Evolutionary conservation across 139 green algal species (phyloP), one percentile per base, ranked within the genome.

Genomic region (Yamagishiella unicocca): DNA sequence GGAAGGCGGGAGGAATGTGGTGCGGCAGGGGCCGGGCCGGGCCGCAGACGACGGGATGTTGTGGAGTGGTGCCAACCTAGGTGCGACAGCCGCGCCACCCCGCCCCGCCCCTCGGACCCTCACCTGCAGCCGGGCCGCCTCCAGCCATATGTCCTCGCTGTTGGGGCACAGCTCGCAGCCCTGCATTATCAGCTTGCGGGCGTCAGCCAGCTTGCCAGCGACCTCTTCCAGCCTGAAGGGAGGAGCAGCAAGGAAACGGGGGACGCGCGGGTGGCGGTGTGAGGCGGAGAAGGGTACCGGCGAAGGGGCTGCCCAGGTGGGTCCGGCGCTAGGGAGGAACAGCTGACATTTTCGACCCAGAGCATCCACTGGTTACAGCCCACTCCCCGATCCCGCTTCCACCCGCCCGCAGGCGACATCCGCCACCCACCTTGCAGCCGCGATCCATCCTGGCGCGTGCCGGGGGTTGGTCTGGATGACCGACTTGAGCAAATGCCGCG

Each of bases 61-160:
- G 37, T 17, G 40, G 70, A 71, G 62, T 6, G 50, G 17, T 12
- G 58, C 14, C 50, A 58, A 58, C 12, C 50, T 58, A 58, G 12
- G 17, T 58, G 50, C 50, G 17, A 58, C 50, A 10, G n/a, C 9
- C 31, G 33, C 7, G 37, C 6, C 14, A 37, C 29, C 38, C 38
- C 68, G 12, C 37, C 4, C 71, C 71, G 4, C 42, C 71, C 71
- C 42, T 61, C 31, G 1, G 4, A 25, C 40, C 27, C 78, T 33
- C 64, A 87, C 92, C 82, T 98, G 94, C 91, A 99, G 90, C 21
- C 98, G 94, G 5, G 95, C 94, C 25, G 96, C 95, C 93, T 99
- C 98, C 87, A 99, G 93, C 98, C 98, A 99, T 31, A 99, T 96
- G 86, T 99, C 98, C 77, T 99, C 98, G 85, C 87, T 97, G 87